A percentile compares a stretch with the other conserved stretches of the same genome.
phyloP scores from a whole-genome alignment of 345 rosid genomes.

The Brassica incana region DNA sequence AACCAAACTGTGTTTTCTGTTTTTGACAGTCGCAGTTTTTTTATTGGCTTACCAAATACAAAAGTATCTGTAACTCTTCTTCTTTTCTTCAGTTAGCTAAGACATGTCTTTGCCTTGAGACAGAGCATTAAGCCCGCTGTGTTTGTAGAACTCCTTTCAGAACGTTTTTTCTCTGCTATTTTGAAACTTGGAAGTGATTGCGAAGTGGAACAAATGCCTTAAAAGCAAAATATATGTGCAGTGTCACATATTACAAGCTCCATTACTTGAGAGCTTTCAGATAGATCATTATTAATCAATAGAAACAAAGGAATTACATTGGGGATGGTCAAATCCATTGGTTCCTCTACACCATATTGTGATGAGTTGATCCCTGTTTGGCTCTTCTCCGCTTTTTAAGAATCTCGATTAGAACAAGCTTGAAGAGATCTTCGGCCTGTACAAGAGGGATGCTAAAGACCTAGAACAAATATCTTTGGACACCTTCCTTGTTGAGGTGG shows the following conservation, averaged over 20 bases:
- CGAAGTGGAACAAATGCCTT: no score
- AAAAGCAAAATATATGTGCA: no score
- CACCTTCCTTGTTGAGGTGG: no score
- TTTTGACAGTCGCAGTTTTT: slow-evolving; percentile 15
- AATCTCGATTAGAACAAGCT: slow-evolving; percentile 29
- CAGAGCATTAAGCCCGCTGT: background rate
- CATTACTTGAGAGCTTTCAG: slow-evolving; percentile 18
- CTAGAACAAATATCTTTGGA: no score
- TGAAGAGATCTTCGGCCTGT: background rate
- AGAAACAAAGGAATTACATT: slow-evolving; percentile 32
- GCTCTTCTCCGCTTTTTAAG: slow-evolving; percentile 23
- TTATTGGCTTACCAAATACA: slow-evolving; percentile 16
- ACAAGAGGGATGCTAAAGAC: no score
- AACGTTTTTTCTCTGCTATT: background rate
- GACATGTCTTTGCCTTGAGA: slow-evolving; percentile 25
- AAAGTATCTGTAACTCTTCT: slow-evolving; percentile 14
- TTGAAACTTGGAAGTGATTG: background rate
- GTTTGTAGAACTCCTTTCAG: slow-evolving; percentile 13
- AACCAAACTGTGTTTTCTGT: slow-evolving; percentile 30
- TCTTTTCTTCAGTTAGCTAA: slow-evolving; percentile 23
- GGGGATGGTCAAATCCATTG: background rate
- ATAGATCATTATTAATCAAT: slow-evolving; percentile 17
- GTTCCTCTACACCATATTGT: slow-evolving; percentile 14
- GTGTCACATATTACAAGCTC: slow-evolving; percentile 2
- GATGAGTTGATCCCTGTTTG: slow-evolving; percentile 28